phyloP scores from a whole-genome alignment of 768 basidiomycete genomes.

The Gymnopilus junonius region DNA sequence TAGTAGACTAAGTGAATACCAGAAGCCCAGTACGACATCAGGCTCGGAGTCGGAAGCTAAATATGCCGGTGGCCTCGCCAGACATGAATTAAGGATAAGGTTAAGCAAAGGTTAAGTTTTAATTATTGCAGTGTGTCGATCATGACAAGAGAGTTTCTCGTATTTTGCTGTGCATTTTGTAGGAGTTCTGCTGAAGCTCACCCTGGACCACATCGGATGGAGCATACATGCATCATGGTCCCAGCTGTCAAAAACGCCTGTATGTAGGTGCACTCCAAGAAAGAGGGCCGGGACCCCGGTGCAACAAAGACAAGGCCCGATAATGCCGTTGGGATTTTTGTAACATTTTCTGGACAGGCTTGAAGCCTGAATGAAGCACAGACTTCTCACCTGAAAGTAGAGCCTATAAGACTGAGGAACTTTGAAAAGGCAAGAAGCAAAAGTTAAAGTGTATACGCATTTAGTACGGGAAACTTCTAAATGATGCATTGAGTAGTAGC shows the following conservation, averaged over 20 bases:
- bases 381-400: background rate
- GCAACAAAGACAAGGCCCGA: background rate
- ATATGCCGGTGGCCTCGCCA: background rate
- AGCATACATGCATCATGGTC: background rate
- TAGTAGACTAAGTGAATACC: background rate
- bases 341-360: background rate
- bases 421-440: background rate
- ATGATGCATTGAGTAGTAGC: background rate
- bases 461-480: background rate
- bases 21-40: too few species aligned
- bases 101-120: conserved; percentile 2
- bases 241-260: background rate
- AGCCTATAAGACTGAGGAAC: background rate
- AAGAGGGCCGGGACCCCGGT: background rate
- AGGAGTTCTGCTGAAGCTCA: background rate
- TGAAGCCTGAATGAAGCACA: background rate
- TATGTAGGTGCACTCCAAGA: background rate
- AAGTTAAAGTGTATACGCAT: background rate
- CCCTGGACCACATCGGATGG: background rate
- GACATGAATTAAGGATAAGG: background rate
- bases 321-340: background rate
- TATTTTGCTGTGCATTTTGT: background rate
- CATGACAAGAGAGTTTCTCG: background rate
- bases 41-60: background rate
- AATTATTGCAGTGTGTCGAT: background rate